These are phyloP conservation scores for Elongisporangium senticosum DNA, from an alignment of 352 stramenopile genomes.

Conservation along the genomic window DNA sequence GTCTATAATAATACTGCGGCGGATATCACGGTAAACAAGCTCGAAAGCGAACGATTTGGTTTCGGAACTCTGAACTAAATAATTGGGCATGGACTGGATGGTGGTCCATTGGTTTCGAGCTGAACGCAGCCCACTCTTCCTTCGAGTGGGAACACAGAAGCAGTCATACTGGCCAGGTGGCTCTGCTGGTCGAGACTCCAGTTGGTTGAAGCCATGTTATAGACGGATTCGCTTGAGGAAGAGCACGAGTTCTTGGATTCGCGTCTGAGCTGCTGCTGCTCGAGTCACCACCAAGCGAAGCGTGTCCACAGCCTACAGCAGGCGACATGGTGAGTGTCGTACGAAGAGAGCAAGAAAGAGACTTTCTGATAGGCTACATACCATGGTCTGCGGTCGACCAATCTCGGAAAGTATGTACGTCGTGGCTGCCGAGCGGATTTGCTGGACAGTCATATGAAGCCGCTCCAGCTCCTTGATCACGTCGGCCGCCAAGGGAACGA, in stretches of 20 bases:
- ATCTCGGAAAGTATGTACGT: conserved; percentile 55
- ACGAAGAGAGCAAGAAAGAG: background rate
- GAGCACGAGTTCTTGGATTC: conserved; percentile 38
- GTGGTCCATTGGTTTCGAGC: background rate
- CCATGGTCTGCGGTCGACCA: conserved; percentile 26
- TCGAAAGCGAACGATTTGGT: background rate
- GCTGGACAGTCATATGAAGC: conserved; percentile 46
- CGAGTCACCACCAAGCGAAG: conserved; percentile 50
- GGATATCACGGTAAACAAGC: background rate
- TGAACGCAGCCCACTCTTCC: background rate
- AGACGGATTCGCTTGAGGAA: conserved; percentile 13
- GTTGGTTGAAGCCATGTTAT: conserved; percentile 9
- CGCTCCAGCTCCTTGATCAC: conserved; percentile 54
- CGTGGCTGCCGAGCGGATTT: conserved; percentile 61
- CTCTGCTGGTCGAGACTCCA: conserved; percentile 4
- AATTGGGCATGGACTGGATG: background rate
- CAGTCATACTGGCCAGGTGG: background rate
- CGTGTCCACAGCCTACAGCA: conserved; percentile 24
- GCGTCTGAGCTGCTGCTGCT: conserved; percentile 38
- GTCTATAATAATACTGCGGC: background rate
- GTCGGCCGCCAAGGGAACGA: conserved; percentile 29
- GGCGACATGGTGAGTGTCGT: background rate
- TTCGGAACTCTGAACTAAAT: background rate
- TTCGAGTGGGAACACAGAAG: background rate
- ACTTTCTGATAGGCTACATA: background rate